These are phyloP conservation scores for Nannizzia gypsea DNA, from an alignment of 2,329 filamentous ascomycete species.

Conservation along the genomic window DNA sequence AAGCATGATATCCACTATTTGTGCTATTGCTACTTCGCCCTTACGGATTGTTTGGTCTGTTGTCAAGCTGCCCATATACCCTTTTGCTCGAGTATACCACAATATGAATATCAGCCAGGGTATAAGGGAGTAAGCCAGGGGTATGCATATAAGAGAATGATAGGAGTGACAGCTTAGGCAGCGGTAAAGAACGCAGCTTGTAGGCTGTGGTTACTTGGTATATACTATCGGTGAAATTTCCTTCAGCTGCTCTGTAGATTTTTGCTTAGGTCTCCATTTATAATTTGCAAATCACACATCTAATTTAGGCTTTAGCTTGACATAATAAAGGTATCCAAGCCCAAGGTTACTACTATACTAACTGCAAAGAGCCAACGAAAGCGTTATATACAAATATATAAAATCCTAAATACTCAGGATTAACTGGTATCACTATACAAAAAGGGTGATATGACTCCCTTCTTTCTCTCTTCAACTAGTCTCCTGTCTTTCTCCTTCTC, in stretches of 20 bases:
- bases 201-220: too few relatives aligned
- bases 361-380: neutral
- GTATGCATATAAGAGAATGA: too few relatives aligned
- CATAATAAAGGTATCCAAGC: neutral
- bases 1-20: neutral
- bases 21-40: neutral
- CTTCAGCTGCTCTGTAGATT: neutral
- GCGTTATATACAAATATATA: neutral
- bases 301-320: neutral
- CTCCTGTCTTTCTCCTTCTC: conserved; percentile 48
- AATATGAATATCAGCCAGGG: neutral
- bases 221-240: too few relatives aligned
- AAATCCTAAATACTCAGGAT: neutral
- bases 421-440: conserved; percentile 30
- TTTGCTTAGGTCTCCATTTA: neutral
- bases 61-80: neutral
- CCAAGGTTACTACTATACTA: neutral
- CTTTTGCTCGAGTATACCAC: neutral
- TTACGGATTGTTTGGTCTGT: neutral
- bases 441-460: conserved; percentile 59
- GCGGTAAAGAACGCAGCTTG: too few relatives aligned
- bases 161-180: too few relatives aligned
- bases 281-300: neutral
- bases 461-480: conserved; percentile 51
- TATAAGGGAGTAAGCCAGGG: too few relatives aligned